Evolutionary conservation across 441 rosid genomes (phyloP), one percentile per base, ranked within the genome.

Genomic region (Jatropha multifida): DNA sequence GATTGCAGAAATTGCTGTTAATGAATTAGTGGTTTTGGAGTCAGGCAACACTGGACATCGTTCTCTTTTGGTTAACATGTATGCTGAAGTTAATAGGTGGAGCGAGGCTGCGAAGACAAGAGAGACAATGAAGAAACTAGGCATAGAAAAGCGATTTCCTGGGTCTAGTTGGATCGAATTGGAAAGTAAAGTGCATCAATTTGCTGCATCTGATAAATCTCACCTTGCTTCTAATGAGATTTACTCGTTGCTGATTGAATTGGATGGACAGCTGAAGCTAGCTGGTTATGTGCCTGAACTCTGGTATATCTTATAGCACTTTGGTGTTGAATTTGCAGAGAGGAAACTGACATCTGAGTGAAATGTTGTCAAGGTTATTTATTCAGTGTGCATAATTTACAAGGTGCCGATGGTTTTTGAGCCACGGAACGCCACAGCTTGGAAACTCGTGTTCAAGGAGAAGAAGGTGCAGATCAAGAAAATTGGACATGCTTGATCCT

Each of bases 91-190:
- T 69, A 74, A 74, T 11, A 63, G 74, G 66, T 78, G 81, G 81
- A 60, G 72, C 37, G 74, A 78, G 65, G 81, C 65, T 15, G 61
- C 68, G 18, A 78, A 62, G 70, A 54, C 68, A 26, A 73, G 81
- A 70, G 62, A 48, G 20, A 63, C 49, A 6, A 74, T 78, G 77
- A 78, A 52, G 65, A 65, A 78, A 54, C 42, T 17, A 20, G 81
- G 81, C 3, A 55, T 63, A 61, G 74, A 68, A 65, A 78, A 78
- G 65, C 52, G 37, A 74, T 26, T 17, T 23, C 77, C 77, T 23
- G 81, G 77, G 13, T 78, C 70, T 2, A 82, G 86, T 17, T 83
- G 82, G 74, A 78, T 78, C 32, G 81, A 73, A 74, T 61, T 61
- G 71, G 65, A 46, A 49, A 52, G 44, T 26, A 26, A 60, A 68